Percentiles rank a stretch among this genome's conserved stretches.
Evolutionary conservation across 768 basidiomycete genomes (phyloP).

Genomic region (Phylloporus scabripes): DNA sequence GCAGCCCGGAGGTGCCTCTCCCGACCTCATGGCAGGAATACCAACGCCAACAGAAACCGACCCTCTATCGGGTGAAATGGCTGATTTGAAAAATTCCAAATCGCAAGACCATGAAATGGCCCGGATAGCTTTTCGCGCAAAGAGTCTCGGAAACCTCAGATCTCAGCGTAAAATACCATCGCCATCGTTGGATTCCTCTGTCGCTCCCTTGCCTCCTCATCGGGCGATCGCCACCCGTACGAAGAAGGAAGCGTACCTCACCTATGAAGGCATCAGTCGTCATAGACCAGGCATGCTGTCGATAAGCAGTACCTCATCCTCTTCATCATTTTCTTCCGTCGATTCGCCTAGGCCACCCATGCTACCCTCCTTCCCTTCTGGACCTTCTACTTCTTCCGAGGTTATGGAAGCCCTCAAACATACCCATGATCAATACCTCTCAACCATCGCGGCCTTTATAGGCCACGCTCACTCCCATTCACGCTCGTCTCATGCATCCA

Average conservation of each 20-base stretch:
- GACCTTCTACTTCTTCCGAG: constrained; percentile 62
- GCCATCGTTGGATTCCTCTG: constrained; percentile 30
- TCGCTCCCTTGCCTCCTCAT: constrained; percentile 34
- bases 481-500: constrained; percentile 84
- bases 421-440: constrained; percentile 87
- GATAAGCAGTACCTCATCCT: constrained; percentile 66
- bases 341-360: constrained; percentile 44
- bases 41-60: constrained; percentile 5
- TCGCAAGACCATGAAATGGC: constrained; percentile 23
- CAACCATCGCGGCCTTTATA: constrained; percentile 95
- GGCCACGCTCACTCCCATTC: constrained; percentile 95
- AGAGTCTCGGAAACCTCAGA: constrained; percentile 51
- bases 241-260: constrained; percentile 37
- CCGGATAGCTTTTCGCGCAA: constrained; percentile 38
- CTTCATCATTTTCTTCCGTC: constrained; percentile 63
- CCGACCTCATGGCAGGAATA: constrained; percentile 10
- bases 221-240: constrained; percentile 23
- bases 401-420: constrained; percentile 72
- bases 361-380: constrained; percentile 59
- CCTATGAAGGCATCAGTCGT: constrained; percentile 33
- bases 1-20: constrained; percentile 14
- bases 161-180: constrained; percentile 24
- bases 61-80: constrained; percentile 8
- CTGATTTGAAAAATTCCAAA: constrained; percentile 32
- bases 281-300: constrained; percentile 48